Evolutionary conservation across 345 rosid species (phyloP).

Genomic region (Eucalyptus paniculata): DNA sequence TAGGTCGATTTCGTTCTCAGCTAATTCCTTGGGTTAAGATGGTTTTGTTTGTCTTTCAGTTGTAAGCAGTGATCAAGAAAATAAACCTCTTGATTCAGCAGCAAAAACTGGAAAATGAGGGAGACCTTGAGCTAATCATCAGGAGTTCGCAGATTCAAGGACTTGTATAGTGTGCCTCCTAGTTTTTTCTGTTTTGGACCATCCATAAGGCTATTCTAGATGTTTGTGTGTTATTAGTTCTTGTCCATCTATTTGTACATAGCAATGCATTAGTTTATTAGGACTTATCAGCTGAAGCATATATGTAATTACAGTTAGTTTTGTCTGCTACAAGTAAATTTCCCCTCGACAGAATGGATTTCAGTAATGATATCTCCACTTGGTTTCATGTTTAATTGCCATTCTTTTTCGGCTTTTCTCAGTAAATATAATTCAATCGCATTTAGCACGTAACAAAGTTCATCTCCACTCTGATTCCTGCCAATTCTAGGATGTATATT

Average conservation of each 20-base stretch:
- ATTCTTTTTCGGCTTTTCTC: neutral
- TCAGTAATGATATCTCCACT: neutral
- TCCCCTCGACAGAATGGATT: neutral
- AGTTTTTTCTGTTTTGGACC: neutral
- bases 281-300: neutral
- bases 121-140: neutral
- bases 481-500: neutral
- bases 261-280: neutral
- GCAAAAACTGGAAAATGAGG: neutral
- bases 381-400: neutral
- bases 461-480: neutral
- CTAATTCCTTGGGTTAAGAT: neutral
- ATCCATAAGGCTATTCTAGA: neutral
- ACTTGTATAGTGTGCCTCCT: neutral
- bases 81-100: neutral
- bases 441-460: neutral
- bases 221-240: neutral
- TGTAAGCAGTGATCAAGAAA: neutral
- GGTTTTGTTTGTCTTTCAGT: neutral
- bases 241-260: neutral
- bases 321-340: neutral
- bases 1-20: neutral
- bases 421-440: neutral
- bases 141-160: neutral
- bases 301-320: neutral